Evolutionary conservation across 163 green algal genomes (phyloP).

Genomic region (Volvox carteri): DNA sequence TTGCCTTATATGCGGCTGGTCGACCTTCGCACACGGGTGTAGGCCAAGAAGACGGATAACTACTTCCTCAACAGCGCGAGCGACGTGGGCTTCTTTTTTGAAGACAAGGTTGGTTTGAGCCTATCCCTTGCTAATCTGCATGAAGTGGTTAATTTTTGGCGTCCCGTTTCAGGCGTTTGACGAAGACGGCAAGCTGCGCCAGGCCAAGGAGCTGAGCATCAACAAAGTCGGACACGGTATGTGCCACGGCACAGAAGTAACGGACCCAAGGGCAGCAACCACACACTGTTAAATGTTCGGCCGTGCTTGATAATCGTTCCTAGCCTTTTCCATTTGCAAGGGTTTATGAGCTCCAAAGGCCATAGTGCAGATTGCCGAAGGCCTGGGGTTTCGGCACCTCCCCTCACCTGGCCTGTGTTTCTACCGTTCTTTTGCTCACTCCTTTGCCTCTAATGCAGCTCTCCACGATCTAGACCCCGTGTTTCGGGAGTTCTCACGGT

Average conservation of each 20-base stretch:
- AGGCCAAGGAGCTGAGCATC: conserved; percentile 83
- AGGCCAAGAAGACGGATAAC: conserved; percentile 66
- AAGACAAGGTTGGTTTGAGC: conserved; percentile 76
- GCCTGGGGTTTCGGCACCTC: no score
- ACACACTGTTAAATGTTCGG: no score
- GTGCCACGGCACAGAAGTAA: not conserved
- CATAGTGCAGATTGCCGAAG: no score
- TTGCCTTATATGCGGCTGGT: no score
- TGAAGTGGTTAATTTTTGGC: not conserved
- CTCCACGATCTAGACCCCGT: conserved; percentile 96
- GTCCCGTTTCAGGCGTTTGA: conserved; percentile 77
- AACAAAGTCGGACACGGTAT: conserved; percentile 95
- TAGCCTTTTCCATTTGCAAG: no score
- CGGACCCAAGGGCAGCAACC: no score
- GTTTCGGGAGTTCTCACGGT: conserved; percentile 90
- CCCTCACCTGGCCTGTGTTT: no score
- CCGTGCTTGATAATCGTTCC: no score
- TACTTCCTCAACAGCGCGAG: conserved; percentile 87
- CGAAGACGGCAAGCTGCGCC: conserved; percentile 73
- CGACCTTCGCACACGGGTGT: no score
- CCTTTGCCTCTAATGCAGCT: conserved; percentile 72
- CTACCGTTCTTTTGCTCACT: no score
- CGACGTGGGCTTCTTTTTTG: conserved; percentile 92
- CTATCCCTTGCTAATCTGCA: not conserved
- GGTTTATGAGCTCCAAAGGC: no score